Evolutionary conservation across 192 early-diverging fungal genomes (phyloP), one percentile per base, ranked within the genome.

Genomic region (Coemansia sp.): DNA sequence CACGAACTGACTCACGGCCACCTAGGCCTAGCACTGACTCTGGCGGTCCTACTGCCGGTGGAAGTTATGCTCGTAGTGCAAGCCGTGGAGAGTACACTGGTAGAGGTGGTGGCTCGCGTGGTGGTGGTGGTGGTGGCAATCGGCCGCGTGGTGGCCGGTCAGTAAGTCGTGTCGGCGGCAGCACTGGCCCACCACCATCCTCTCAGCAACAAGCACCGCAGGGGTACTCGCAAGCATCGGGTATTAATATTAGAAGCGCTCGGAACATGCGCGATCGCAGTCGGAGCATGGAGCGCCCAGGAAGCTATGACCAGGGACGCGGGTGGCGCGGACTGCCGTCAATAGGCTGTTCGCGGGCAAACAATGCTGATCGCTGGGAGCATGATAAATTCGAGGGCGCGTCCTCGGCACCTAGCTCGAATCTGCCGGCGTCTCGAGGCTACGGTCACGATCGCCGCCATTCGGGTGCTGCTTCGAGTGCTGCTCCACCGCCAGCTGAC

Each of bases 201-300:
- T 9, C 39, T 24, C 40, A 65, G 29, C 69, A 63, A 61, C 44
- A 53, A 16, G 8, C 5, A 13, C 50, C 29, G 57, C 72, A 67
- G 65, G 49, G 47, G 40, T 57, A 57, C 15, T 29, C 53, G 47
- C 22, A 41, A 33, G 44, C 33, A 29, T 31, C 33, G 31, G 60
- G 60, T 24, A 38, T n/a, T n/a, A 69, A 31, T 31, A 44, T 38
- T 18, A 47, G 34, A 50, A 63, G 55, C 62, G 57, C 18, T 1
- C 71, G 72, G 27, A 66, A 69, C 4, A 40, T 70, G 34, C 68
- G 76, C 22, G 81, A 83, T 39, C 81, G 81, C 68, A 83, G 81
- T 36, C 39, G 65, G 49, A 83, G 81, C 73, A 75, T 61, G 33
- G 80, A 82, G 72, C 71, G 80, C 3, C 33, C 72, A 0, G 75